Evolutionary conservation across 2,329 filamentous ascomycete species (phyloP).

Genomic region (Didymellaceae sp.): DNA sequence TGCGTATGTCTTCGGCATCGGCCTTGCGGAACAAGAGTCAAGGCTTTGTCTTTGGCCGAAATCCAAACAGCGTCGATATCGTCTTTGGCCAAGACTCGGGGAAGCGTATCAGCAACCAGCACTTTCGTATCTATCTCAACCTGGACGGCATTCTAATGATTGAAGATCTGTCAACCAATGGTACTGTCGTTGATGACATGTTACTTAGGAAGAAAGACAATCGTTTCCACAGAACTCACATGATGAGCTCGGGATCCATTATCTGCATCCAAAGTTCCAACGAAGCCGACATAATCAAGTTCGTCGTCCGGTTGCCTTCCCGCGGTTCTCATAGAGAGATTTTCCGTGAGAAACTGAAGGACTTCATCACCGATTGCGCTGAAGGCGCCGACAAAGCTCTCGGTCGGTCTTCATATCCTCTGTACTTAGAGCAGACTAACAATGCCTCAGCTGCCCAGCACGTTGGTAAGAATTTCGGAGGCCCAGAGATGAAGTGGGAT

Average conservation of each 20-base stretch:
- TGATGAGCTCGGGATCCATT: slow-evolving; percentile 74
- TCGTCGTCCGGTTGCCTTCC: slow-evolving; percentile 83
- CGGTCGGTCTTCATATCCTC: slow-evolving; percentile 12
- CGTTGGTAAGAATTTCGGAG: slow-evolving; percentile 35
- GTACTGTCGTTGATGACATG: slow-evolving; percentile 80
- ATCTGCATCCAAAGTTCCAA: slow-evolving; percentile 69
- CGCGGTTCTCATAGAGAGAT: slow-evolving; percentile 69
- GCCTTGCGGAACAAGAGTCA: slow-evolving; percentile 67
- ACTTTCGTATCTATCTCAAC: slow-evolving; percentile 94
- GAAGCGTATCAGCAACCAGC: slow-evolving; percentile 86
- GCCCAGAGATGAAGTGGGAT: slow-evolving; percentile 75
- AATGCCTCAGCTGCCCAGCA: slow-evolving; percentile 27
- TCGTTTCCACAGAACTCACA: slow-evolving; percentile 59
- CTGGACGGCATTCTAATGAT: slow-evolving; percentile 87
- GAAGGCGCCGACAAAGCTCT: slow-evolving; percentile 34
- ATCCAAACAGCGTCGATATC: slow-evolving; percentile 73
- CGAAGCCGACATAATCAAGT: slow-evolving; percentile 70
- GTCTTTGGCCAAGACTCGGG: slow-evolving; percentile 68
- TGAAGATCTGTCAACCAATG: slow-evolving; percentile 94
- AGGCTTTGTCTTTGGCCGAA: slow-evolving; percentile 89
- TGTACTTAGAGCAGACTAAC: neutral
- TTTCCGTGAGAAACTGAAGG: slow-evolving; percentile 72
- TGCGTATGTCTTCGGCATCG: slow-evolving; percentile 73
- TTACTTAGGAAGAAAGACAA: slow-evolving; percentile 63
- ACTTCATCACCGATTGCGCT: slow-evolving; percentile 62